Evolutionary conservation across 108 stramenopile species (phyloP).

Genomic region (Thalassiosira profunda): DNA sequence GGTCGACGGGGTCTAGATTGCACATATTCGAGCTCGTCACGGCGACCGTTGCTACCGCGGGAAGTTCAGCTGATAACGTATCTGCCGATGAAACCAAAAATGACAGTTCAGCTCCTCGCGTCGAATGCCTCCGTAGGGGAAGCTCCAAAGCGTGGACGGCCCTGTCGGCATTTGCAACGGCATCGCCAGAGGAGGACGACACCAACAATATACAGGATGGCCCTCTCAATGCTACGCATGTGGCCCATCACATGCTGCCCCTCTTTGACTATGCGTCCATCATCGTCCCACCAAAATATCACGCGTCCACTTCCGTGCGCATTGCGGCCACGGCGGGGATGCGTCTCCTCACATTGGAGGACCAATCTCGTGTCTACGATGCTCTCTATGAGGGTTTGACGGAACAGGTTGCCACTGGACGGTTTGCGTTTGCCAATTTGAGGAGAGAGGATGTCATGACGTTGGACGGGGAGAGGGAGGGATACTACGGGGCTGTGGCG

Average conservation of each 20-base stretch:
- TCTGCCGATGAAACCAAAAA: conserved; percentile 2
- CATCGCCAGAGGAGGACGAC: conserved; percentile 15
- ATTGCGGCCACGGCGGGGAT: conserved; percentile 92
- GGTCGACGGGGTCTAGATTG: conserved; percentile 88
- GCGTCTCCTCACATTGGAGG: conserved; percentile 63
- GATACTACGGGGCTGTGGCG: conserved; percentile 86
- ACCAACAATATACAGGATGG: conserved; percentile 7
- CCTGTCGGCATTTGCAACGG: conserved; percentile 72
- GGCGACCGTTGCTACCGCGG: neutral
- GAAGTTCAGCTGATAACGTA: neutral
- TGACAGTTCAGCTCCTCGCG: conserved; percentile 9
- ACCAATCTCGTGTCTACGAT: conserved; percentile 78
- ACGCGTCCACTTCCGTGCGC: conserved; percentile 68
- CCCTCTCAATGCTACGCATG: conserved; percentile 49
- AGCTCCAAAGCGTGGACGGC: conserved; percentile 77
- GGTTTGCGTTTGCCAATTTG: conserved; percentile 63
- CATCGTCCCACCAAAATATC: conserved; percentile 69
- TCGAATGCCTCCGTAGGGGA: conserved; percentile 74
- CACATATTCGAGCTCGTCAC: conserved; percentile 84
- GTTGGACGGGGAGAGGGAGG: conserved; percentile 83
- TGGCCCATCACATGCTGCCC: conserved; percentile 81
- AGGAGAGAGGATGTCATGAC: conserved; percentile 73
- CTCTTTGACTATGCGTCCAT: conserved; percentile 81
- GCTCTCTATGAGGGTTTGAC: conserved; percentile 78
- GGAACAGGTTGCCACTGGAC: conserved; percentile 20